Base-by-base conservation (phyloP, 805 yeast genomes). In the Nakazawaea ishiwadae region DNA sequence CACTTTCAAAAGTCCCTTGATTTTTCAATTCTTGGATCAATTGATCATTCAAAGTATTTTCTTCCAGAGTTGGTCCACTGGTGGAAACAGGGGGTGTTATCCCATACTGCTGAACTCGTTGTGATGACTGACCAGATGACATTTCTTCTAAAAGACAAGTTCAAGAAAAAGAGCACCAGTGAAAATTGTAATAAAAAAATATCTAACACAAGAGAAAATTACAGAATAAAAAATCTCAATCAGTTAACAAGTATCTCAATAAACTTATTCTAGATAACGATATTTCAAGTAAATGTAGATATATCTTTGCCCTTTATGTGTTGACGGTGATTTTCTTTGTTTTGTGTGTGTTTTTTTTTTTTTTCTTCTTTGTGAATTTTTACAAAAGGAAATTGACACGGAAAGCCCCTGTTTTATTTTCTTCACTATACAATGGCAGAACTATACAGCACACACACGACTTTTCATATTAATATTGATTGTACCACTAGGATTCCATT, bases 1-100 rank as follows among this genome's bases (percentile, higher is more conserved):
- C 96, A 37, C 82, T 69, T 60, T 93, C 99, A 59, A 93, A 93
- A 1, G 96, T 88, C 3, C 90, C 91, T 52, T 85, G 85, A 19
- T 66, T 70, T 58, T 89, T 84, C 37, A 93, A 68, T 58, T 89
- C 97, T 39, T 72, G 75, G 35, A 93, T 79, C 59, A 93, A 65
- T 35, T 68, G 62, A 54, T 85, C 96, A 56, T 93, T 93, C 43
- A 89, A 61, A 20, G 65, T 67, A 40, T 79, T 79, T 58, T 93
- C 99, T 21, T 77, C 77, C 1, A 87, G 78, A 0, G 95, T 84
- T 0, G 99, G 90, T 8, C 85, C 86, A 0, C 81, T 87, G n/a
- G 72, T 61, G 0, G 97, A 87, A 29, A 91, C 84, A 1, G 98
- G 97, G 16, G 76, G 77, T 15, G 93, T 84, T 23, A 84, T 85